phyloP scores from a whole-genome alignment of 768 basidiomycete genomes.

The Nidularia pulvinata region DNA sequence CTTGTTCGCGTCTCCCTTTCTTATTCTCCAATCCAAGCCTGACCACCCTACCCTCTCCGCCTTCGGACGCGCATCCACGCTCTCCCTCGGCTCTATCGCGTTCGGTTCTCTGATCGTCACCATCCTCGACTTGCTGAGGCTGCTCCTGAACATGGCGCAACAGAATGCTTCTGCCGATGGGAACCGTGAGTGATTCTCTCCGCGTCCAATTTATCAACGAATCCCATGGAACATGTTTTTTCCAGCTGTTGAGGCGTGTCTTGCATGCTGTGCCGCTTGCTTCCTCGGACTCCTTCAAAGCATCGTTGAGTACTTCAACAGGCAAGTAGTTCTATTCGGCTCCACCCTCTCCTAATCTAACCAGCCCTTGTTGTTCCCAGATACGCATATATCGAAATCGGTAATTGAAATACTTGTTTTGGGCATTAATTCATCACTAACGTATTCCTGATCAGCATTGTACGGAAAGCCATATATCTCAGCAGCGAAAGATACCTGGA shows the following conservation, averaged over 20 bases:
- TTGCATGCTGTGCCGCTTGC: constrained; percentile 81
- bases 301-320: constrained; percentile 80
- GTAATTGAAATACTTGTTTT: constrained; percentile 22
- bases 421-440: not conserved
- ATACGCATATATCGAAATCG: constrained; percentile 86
- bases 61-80: constrained; percentile 73
- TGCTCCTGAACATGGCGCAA: constrained; percentile 57
- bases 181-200: constrained; percentile 46
- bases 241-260: constrained; percentile 67
- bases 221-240: not conserved
- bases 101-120: constrained; percentile 88
- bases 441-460: constrained; percentile 42
- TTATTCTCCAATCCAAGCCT: constrained; percentile 37
- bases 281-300: constrained; percentile 72
- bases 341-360: not conserved
- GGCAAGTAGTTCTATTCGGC: constrained; percentile 26
- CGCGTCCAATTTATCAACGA: not conserved
- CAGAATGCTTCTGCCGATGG: constrained; percentile 64
- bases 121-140: constrained; percentile 64
- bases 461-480: constrained; percentile 84
- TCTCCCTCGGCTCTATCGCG: constrained; percentile 83
- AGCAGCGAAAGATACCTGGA: constrained; percentile 87
- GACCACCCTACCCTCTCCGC: constrained; percentile 69
- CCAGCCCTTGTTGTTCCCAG: constrained; percentile 18
- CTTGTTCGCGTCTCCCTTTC: not conserved